phyloP scores from a whole-genome alignment of 2,329 filamentous ascomycete genomes.

The Macrophomina phaseolina region DNA sequence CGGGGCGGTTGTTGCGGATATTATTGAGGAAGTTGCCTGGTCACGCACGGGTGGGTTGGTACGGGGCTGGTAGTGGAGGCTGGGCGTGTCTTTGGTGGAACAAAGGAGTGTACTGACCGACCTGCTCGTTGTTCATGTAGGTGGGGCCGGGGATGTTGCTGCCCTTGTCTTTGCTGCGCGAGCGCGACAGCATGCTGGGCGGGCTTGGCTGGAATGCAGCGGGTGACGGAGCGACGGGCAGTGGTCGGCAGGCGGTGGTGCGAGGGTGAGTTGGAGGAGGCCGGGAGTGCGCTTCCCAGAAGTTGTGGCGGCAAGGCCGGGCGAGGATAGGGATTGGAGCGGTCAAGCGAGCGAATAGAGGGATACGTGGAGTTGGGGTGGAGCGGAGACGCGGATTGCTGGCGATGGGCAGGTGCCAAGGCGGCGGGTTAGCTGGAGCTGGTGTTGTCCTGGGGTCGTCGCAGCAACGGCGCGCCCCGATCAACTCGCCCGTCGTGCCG shows the following conservation, averaged over 20 bases:
- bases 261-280: not conserved
- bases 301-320: not conserved
- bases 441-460: constrained; percentile 10
- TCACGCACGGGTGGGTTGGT: constrained; percentile 27
- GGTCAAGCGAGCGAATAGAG: constrained; percentile 20
- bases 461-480: not conserved
- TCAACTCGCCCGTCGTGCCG: too few relatives aligned
- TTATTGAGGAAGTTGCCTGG: constrained; percentile 73
- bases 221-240: not conserved
- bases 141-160: constrained; percentile 43
- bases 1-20: constrained; percentile 70
- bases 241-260: not conserved
- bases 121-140: constrained; percentile 45
- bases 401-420: constrained; percentile 17
- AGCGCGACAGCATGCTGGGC: constrained; percentile 37
- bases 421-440: constrained; percentile 1
- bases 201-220: constrained; percentile 27
- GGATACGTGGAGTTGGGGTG: constrained; percentile 6
- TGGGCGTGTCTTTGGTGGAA: not conserved
- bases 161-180: constrained; percentile 42
- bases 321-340: constrained; percentile 8
- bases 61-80: not conserved
- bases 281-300: not conserved
- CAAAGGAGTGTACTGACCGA: constrained; percentile 39
- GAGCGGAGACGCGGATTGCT: constrained; percentile 12